A percentile compares a stretch with the other conserved stretches of the same genome.
Conservation (phyloP, 768 basidiomycete species). For the Lactarius pseudohatsudake region DNA sequence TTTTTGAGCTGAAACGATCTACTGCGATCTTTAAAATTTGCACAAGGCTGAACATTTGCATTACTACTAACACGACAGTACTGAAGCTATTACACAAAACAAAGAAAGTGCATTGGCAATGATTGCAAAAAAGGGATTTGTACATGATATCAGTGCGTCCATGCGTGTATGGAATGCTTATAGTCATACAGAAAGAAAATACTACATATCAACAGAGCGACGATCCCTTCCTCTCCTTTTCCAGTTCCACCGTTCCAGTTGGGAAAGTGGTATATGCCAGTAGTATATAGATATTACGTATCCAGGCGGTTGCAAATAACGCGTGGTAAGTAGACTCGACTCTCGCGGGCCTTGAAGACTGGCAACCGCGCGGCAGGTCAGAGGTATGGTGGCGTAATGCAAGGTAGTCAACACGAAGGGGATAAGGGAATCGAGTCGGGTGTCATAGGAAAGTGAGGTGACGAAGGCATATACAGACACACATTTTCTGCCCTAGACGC, state of each 20-base stretch:
- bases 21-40: too few relatives aligned
- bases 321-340: neutral
- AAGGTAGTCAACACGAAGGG: neutral
- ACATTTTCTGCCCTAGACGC: neutral
- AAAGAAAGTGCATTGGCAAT: neutral
- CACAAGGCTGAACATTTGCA: too few relatives aligned
- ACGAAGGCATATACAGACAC: neutral
- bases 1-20: too few relatives aligned
- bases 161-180: neutral
- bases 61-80: neutral
- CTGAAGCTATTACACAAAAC: neutral
- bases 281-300: constrained; percentile 2
- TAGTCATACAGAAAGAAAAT: neutral
- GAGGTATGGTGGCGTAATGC: constrained; percentile 1
- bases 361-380: neutral
- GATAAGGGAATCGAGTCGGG: neutral
- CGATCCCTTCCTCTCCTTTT: neutral
- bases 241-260: neutral
- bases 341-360: neutral
- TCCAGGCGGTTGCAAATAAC: neutral
- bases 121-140: neutral
- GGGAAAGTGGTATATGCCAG: constrained; percentile 1
- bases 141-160: neutral
- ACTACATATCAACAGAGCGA: neutral
- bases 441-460: neutral